Evolutionary conservation across 768 basidiomycete species (phyloP).

Genomic region (Amanita molliuscula): DNA sequence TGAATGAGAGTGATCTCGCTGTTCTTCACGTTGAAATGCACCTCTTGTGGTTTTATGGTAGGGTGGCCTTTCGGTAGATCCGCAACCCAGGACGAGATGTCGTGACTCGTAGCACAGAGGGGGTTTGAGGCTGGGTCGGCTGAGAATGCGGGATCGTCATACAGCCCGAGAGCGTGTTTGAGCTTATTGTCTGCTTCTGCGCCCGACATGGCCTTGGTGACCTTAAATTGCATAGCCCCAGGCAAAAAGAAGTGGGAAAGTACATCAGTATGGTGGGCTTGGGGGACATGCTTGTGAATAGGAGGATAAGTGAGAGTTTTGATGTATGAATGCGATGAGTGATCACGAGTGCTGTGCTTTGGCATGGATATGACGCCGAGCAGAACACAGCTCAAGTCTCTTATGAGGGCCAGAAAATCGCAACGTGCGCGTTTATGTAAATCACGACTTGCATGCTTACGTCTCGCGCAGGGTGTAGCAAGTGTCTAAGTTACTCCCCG

Average conservation of each 20-base stretch:
- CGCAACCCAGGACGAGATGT: constrained; percentile 20
- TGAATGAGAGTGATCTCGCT: constrained; percentile 19
- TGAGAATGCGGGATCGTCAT: constrained; percentile 52
- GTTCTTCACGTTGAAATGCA: constrained; percentile 7
- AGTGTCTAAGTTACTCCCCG: neutral
- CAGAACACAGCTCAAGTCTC: neutral
- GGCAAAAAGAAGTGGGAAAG: constrained; percentile 13
- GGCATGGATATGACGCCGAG: neutral
- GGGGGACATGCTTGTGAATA: neutral
- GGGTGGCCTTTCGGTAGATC: constrained; percentile 24
- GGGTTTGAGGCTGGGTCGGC: constrained; percentile 43
- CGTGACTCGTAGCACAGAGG: constrained; percentile 1
- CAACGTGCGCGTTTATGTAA: constrained; percentile 6
- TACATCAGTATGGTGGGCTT: neutral
- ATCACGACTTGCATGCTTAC: neutral
- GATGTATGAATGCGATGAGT: constrained; percentile 3
- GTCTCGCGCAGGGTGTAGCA: neutral
- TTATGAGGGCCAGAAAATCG: neutral
- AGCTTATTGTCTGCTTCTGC: constrained; percentile 6
- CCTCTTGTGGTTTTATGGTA: constrained; percentile 12
- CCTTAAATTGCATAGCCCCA: constrained; percentile 3
- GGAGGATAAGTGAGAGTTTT: neutral
- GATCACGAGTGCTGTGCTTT: constrained; percentile 1
- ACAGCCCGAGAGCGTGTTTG: constrained; percentile 16
- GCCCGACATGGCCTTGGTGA: constrained; percentile 5